Evolutionary conservation across 306 rosid genomes (phyloP).

Genomic region (Spatholobus suberectus): DNA sequence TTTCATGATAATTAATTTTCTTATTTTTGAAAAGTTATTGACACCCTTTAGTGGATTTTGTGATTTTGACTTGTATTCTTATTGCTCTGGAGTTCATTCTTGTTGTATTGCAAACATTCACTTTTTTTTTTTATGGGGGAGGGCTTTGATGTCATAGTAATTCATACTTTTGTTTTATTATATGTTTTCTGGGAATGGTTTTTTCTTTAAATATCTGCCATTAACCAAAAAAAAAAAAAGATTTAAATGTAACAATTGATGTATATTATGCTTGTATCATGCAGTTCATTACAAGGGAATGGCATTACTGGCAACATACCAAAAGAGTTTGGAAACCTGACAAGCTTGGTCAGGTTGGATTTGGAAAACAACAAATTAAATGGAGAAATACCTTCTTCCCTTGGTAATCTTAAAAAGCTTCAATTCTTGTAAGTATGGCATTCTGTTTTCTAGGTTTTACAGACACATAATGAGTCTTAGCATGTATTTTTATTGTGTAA

Average conservation of each 20-base stretch:
- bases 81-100: not conserved
- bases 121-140: not conserved
- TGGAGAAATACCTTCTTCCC: constrained; percentile 86
- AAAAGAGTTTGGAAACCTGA: constrained; percentile 76
- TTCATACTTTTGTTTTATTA: constrained; percentile 22
- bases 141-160: not conserved
- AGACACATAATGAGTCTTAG: constrained; percentile 22
- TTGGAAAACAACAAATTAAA: constrained; percentile 74
- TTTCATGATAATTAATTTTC: not conserved
- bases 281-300: constrained; percentile 91
- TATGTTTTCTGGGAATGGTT: not conserved
- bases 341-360: constrained; percentile 75
- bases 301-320: constrained; percentile 79
- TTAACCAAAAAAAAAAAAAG: not conserved
- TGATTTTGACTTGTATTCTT: not conserved
- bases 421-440: constrained; percentile 84
- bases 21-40: not conserved
- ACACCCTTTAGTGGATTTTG: not conserved
- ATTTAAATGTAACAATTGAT: constrained; percentile 21
- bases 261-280: constrained; percentile 36
- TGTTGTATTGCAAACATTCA: constrained; percentile 2
- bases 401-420: constrained; percentile 77
- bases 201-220: constrained; percentile 23
- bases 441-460: constrained; percentile 28
- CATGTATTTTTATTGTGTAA: constrained; percentile 22